phyloP scores from a whole-genome alignment of 352 stramenopile species.

The Globisporangium yorkense region DNA sequence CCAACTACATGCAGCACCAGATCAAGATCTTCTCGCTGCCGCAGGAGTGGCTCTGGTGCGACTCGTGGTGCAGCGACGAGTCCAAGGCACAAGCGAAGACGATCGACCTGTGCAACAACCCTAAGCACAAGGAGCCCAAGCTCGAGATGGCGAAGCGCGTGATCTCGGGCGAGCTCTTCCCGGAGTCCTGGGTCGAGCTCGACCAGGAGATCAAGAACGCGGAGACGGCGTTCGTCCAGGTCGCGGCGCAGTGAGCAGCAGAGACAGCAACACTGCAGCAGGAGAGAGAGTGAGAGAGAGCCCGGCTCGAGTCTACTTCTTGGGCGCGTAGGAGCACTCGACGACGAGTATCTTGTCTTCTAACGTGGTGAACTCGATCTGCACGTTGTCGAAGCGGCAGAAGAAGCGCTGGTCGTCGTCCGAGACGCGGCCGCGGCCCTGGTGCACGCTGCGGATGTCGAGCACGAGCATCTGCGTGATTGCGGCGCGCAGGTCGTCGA shows the following conservation, averaged over 20 bases:
- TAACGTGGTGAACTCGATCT: conserved; percentile 73
- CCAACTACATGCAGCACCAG: conserved; percentile 95
- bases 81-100: conserved; percentile 98
- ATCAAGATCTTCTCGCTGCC: conserved; percentile 97
- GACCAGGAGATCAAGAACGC: conserved; percentile 94
- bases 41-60: conserved; percentile 99
- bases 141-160: conserved; percentile 99
- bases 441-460: conserved; percentile 80
- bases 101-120: conserved; percentile 99
- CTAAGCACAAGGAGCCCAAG: conserved; percentile 99
- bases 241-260: background rate
- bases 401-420: conserved; percentile 42
- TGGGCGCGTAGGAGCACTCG: conserved; percentile 33
- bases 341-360: conserved; percentile 61
- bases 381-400: conserved; percentile 69
- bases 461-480: conserved; percentile 81
- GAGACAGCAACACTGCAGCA: background rate
- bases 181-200: conserved; percentile 98
- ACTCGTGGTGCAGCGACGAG: conserved; percentile 99
- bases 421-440: conserved; percentile 53
- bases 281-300: background rate
- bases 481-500: conserved; percentile 42
- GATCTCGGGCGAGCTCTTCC: conserved; percentile 96
- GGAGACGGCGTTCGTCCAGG: conserved; percentile 17
- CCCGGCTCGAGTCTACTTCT: conserved; percentile 3